Evolutionary conservation across 495 filamentous ascomycete genomes (phyloP), one percentile per base, ranked within the genome.

Genomic region (Xylaria longipes): DNA sequence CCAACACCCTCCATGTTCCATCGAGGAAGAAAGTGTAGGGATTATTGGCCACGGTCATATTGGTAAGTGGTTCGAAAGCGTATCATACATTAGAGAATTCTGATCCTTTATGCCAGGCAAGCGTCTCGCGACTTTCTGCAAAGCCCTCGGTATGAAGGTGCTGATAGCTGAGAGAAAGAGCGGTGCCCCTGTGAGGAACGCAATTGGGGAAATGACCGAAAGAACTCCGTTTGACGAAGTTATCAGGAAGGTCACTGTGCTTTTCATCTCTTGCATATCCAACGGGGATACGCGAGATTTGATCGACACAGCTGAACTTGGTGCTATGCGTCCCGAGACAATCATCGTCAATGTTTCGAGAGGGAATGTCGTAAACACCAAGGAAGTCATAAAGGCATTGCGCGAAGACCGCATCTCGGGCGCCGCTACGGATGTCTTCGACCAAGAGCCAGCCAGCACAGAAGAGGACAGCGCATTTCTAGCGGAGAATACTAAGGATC

Each of bases 281-380:
- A 79, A 77, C 7, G 74, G 74, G 0, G 76, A 81, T 22, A 86
- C 85, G 4, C 41, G 75, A 11, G 77, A 84, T 52, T 70, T 87
- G 69, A 80, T 90, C 64, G 78, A 78, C 14, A 72, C 75, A 1
- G 68, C 78, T 0, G 87, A 89, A 74, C 76, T 90, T 22, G 27
- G 66, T 22, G 58, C 77, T 12, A 87, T 90, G 85, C 77, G 74
- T 1, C 72, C 76, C 0, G 77, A 86, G 48, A 79, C 82, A 14
- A 52, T 89, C 22, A 37, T 90, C 22, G 74, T 89, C 48, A 89
- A 90, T 74, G 82, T 88, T 45, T 81, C 84, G 2, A 76, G 87
- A 9, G 87, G 86, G 12, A 87, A 86, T 1, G 84, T 88, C 67
- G 81, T 89, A 8, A 80, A 87, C 62, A 87, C 89, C 52, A 43